These are phyloP conservation scores for Hericium alpestre DNA, from an alignment of 768 basidiomycete species.

Conservation along the genomic window DNA sequence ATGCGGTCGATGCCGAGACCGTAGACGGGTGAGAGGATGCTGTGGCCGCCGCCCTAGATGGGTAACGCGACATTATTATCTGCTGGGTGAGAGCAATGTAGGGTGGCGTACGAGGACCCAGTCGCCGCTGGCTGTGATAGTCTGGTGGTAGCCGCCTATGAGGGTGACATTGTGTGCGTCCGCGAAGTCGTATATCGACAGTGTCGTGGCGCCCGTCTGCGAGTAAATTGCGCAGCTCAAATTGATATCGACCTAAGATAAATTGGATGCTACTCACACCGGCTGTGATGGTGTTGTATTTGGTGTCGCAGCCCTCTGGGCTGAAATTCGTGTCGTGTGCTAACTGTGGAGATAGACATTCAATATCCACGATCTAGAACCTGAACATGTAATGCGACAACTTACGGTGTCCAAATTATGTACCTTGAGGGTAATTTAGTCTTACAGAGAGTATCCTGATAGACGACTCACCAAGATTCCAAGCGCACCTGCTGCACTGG, in stretches of 20 bases:
- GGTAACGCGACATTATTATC: background rate
- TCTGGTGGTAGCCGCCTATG: slow-evolving; percentile 18
- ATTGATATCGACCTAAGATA: too few species aligned
- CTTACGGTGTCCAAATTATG: background rate
- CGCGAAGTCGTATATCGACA: slow-evolving; percentile 14
- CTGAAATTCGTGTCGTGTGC: background rate
- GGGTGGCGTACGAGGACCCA: slow-evolving; percentile 13
- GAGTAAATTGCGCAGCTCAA: too few species aligned
- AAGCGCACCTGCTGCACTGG: background rate
- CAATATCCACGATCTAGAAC: too few species aligned
- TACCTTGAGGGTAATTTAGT: background rate
- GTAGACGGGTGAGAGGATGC: slow-evolving; percentile 17
- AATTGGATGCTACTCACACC: background rate
- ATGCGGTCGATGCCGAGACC: slow-evolving; percentile 21
- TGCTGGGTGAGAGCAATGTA: background rate
- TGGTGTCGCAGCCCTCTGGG: background rate
- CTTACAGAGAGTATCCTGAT: too few species aligned
- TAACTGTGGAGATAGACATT: too few species aligned
- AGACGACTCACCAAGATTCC: background rate
- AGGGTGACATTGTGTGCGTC: slow-evolving; percentile 17
- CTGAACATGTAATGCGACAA: too few species aligned
- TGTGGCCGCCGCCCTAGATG: slow-evolving; percentile 20
- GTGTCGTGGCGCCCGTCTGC: slow-evolving; percentile 17
- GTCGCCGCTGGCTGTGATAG: slow-evolving; percentile 23
- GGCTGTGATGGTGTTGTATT: background rate